A percentile compares a stretch with the other conserved stretches of the same genome.
phyloP scores from a whole-genome alignment of 163 green algal species.

The Scenedesmus sp. region DNA sequence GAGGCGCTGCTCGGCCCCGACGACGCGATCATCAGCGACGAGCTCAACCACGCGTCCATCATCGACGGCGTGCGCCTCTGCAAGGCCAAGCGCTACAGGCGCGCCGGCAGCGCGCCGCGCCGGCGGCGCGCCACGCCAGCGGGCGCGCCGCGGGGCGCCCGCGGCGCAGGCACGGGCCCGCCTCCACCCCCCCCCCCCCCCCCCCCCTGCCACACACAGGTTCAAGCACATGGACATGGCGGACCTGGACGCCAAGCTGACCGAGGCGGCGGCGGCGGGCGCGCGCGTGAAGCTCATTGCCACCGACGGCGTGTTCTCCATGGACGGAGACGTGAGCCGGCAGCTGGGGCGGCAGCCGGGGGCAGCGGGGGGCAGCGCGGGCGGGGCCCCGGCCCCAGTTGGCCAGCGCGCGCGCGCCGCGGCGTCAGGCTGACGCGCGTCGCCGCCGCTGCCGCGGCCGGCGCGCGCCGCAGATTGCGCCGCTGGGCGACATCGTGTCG shows the following conservation, averaged over 20 bases:
- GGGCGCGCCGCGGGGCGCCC: too few species aligned
- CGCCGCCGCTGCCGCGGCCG: too few species aligned
- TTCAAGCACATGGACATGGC: constrained; percentile 79
- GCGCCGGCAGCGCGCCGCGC: too few species aligned
- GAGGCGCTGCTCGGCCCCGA: constrained; percentile 68
- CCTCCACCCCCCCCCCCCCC: too few species aligned
- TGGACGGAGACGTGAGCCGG: constrained; percentile 79
- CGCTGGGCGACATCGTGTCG: constrained; percentile 59
- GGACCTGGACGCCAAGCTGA: constrained; percentile 71
- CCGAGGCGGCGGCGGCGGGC: constrained; percentile 42
- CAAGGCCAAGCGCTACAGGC: constrained; percentile 62
- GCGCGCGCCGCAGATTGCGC: constrained; percentile 51
- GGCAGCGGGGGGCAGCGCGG: too few species aligned
- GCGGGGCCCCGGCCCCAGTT: too few species aligned
- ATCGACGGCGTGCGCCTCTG: constrained; percentile 79
- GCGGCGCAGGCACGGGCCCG: too few species aligned
- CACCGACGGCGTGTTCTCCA: constrained; percentile 80
- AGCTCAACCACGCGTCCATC: constrained; percentile 79
- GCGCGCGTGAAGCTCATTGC: constrained; percentile 63
- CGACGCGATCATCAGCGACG: constrained; percentile 71
- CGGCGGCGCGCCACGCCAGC: too few species aligned
- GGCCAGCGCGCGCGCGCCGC: too few species aligned
- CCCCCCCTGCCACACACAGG: too few species aligned
- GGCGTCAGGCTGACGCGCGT: too few species aligned
- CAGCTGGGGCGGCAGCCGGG: too few species aligned